Evolutionary conservation across 495 filamentous ascomycete species (phyloP).

Genomic region (Hypoxylon subgilvum): DNA sequence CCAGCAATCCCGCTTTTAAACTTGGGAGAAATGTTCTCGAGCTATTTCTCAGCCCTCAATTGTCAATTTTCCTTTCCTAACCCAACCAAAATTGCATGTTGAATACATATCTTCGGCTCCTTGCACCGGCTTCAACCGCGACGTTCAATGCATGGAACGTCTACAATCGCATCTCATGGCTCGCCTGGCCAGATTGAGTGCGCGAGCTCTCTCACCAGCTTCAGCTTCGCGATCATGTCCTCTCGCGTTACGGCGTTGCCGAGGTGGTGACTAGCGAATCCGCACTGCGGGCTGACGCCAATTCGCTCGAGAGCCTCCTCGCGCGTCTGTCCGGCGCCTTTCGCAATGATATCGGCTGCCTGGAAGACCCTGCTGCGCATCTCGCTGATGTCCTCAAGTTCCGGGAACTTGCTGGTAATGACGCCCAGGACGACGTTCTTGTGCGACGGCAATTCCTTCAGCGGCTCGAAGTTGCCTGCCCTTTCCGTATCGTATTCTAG

Average conservation of each 20-base stretch:
- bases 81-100: conserved; percentile 31
- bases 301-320: conserved; percentile 65
- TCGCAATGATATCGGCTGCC: conserved; percentile 67
- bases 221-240: conserved; percentile 69
- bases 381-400: conserved; percentile 68
- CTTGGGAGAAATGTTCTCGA: conserved; percentile 4
- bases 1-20: neutral
- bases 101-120: conserved; percentile 29
- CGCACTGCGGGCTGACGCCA: conserved; percentile 72
- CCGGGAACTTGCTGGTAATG: conserved; percentile 70
- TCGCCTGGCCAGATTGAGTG: conserved; percentile 69
- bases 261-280: conserved; percentile 68
- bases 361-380: conserved; percentile 66
- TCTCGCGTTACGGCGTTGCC: conserved; percentile 64
- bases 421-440: conserved; percentile 75
- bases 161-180: conserved; percentile 39
- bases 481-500: conserved; percentile 74
- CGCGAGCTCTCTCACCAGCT: conserved; percentile 66
- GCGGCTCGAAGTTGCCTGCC: conserved; percentile 71
- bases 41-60: conserved; percentile 2
- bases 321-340: conserved; percentile 61
- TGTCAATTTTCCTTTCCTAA: neutral
- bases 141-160: neutral
- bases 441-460: conserved; percentile 65
- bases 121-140: neutral